Conservation (phyloP, 1,139 yeast species). For the Nakaseomyces sp. region DNA sequence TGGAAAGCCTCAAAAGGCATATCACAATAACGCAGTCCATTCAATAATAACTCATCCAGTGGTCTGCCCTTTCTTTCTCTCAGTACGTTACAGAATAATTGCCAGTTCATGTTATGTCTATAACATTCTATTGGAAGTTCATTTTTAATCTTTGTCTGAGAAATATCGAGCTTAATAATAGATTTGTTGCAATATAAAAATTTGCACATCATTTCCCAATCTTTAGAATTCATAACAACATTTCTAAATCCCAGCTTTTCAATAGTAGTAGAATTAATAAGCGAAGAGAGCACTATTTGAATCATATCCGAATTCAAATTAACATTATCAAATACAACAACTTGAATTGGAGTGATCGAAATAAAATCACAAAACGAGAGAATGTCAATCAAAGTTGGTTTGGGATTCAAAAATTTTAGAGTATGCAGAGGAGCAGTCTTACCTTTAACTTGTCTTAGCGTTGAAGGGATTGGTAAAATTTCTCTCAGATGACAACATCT, state of each 20-base stretch:
- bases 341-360: slow-evolving; percentile 71
- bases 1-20: slow-evolving; percentile 42
- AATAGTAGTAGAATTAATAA: slow-evolving; percentile 47
- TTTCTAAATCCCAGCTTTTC: slow-evolving; percentile 72
- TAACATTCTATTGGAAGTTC: slow-evolving; percentile 45
- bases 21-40: slow-evolving; percentile 56
- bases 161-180: slow-evolving; percentile 64
- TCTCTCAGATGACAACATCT: slow-evolving; percentile 70
- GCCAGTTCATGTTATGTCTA: slow-evolving; percentile 74
- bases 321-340: slow-evolving; percentile 76
- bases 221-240: slow-evolving; percentile 59
- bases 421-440: slow-evolving; percentile 68
- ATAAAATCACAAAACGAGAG: slow-evolving; percentile 82
- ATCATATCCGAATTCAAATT: slow-evolving; percentile 75
- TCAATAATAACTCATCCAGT: slow-evolving; percentile 71
- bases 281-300: slow-evolving; percentile 53
- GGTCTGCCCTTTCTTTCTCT: slow-evolving; percentile 48
- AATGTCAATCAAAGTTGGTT: slow-evolving; percentile 83
- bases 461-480: slow-evolving; percentile 68
- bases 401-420: slow-evolving; percentile 74
- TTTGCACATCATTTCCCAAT: slow-evolving; percentile 71
- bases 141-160: slow-evolving; percentile 57
- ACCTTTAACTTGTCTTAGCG: slow-evolving; percentile 64
- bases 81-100: slow-evolving; percentile 51
- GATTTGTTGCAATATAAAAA: slow-evolving; percentile 52